Conservation (phyloP, 2,329 filamentous ascomycete species). For the Colletotrichum sp. region DNA sequence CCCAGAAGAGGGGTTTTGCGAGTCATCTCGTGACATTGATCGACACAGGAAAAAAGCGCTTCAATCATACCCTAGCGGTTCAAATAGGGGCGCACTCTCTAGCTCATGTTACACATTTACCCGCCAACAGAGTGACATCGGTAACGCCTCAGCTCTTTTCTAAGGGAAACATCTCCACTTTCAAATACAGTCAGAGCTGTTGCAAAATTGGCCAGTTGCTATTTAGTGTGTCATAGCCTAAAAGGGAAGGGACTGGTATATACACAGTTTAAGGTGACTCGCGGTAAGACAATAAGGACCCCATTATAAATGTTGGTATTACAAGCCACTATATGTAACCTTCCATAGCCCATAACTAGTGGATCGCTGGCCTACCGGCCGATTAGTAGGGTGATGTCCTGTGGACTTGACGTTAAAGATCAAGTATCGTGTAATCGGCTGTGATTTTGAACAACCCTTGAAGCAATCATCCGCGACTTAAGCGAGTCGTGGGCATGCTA, state of each 20-base stretch:
- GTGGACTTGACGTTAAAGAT: not conserved
- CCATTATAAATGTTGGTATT: not conserved
- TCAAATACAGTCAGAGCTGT: not conserved
- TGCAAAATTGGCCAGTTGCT: not conserved
- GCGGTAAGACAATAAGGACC: rapidly evolving
- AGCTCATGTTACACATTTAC: not conserved
- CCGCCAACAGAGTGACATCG: not conserved
- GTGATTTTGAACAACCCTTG: not conserved
- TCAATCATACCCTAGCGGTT: not conserved
- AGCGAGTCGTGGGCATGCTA: not conserved
- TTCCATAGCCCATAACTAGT: not conserved
- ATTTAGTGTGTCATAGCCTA: not conserved
- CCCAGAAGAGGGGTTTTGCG: not conserved
- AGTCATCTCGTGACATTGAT: not conserved
- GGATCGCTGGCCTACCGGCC: not conserved
- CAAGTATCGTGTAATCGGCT: not conserved
- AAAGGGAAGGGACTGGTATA: not conserved
- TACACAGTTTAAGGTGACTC: not conserved
- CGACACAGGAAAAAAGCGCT: not conserved
- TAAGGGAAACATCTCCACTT: not conserved
- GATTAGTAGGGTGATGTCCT: not conserved
- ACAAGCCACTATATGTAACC: not conserved
- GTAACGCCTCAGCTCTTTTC: not conserved
- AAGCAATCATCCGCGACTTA: not conserved
- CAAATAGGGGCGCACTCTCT: rapidly evolving